A percentile compares a stretch with the other conserved stretches of the same genome.
Conservation (phyloP, 164 flowering plant genomes). For the Dillenia turbinata region DNA sequence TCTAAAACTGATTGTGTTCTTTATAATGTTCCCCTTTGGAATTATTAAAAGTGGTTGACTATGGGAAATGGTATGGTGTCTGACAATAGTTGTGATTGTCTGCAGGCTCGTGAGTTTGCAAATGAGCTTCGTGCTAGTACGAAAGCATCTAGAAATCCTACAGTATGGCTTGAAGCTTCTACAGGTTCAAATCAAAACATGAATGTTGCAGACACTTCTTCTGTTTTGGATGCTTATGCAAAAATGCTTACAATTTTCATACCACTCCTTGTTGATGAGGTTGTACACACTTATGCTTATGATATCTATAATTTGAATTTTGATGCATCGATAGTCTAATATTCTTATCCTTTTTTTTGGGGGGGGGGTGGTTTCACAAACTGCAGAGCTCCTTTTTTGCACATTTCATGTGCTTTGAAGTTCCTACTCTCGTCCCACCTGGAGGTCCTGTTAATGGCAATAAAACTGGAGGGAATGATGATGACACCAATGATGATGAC, state of each 20-base stretch:
- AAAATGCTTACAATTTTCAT: constrained; percentile 94
- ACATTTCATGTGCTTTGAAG: constrained; percentile 99
- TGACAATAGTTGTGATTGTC: constrained; percentile 12
- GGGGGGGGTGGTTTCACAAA: neutral
- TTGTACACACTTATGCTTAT: constrained; percentile 12
- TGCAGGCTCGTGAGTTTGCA: constrained; percentile 98
- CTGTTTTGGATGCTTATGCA: constrained; percentile 92
- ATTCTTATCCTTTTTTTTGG: too few species aligned
- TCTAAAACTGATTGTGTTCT: too few species aligned
- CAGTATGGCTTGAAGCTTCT: constrained; percentile 94
- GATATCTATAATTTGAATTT: neutral
- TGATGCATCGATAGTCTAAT: too few species aligned
- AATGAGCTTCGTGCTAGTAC: constrained; percentile 99
- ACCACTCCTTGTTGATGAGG: constrained; percentile 99
- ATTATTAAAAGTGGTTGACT: too few species aligned
- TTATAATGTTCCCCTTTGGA: too few species aligned
- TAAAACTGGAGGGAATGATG: constrained; percentile 41
- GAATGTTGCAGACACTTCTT: constrained; percentile 77
- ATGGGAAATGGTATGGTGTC: neutral
- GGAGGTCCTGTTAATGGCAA: constrained; percentile 53
- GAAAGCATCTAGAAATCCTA: constrained; percentile 83
- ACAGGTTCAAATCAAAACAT: constrained; percentile 61
- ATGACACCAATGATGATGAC: constrained; percentile 73
- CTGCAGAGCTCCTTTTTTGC: constrained; percentile 98
- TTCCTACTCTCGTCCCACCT: constrained; percentile 86